Evolutionary conservation across 108 stramenopile genomes (phyloP), one percentile per base, ranked within the genome.

Genomic region (Parietichytrium sp.): DNA sequence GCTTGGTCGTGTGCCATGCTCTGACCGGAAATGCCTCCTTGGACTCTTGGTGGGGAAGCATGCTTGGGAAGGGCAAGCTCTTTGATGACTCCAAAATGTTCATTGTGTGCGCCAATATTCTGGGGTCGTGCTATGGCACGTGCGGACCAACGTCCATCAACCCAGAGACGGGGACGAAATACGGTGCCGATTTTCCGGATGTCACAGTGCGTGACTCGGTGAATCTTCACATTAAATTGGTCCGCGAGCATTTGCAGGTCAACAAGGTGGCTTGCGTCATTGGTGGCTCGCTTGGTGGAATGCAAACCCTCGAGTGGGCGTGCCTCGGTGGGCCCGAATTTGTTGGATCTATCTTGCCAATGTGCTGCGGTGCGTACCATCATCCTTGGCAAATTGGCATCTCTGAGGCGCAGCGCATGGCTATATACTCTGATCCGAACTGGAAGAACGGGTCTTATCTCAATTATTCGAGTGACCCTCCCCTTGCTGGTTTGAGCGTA

Each of bases 1-100:
- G 93, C 2, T 38, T 97, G 27, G 94, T 97, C 4, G 87, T 97
- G 10, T 96, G 95, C 88, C 96, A 97, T 84, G 96, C 95, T 13
- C 83, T 97, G 2, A 97, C 96, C 12, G 96, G 95, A 3, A 97
- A 96, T 84, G 92, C 95, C 33, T 87, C 87, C n/a, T 82, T 97
- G 29, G 93, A 96, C 54, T 82, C 88, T 1, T 97, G 96, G 96
- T 97, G 96, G 96, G 94, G 94, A 20, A 92, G 84, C 78, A 80
- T 95, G 51, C 87, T 95, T 6, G 95, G 95, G 78, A 89, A 90
- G 1, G 91, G 89, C 10, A 91, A 92, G 54, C 92, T 94, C 18
- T 95, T 97, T 85, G 97, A 96, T 25, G 61, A 72, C 61, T 72
- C 61, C 20, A 72, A 72, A 20, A 72, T 72, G 61, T 72, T 82